A percentile compares a stretch with the other conserved stretches of the same genome.
Conservation (phyloP, 2,329 filamentous ascomycete species). For the Aciculosporium take region DNA sequence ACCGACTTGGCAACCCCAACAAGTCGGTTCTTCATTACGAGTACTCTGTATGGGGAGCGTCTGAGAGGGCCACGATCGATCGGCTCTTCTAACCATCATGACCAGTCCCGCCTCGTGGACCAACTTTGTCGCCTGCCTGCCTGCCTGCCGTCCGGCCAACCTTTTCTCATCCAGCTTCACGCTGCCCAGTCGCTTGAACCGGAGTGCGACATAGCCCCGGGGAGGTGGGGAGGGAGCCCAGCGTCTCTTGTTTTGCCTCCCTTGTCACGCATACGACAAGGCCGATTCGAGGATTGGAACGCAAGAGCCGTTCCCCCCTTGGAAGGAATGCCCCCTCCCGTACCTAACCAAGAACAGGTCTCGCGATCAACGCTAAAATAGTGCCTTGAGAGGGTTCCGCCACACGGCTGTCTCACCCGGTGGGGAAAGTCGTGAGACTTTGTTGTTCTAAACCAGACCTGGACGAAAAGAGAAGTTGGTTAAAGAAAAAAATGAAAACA, state of each 20-base stretch:
- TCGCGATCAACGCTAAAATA: constrained; percentile 2
- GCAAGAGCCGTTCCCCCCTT: constrained; percentile 4
- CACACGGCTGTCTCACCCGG: constrained; percentile 7
- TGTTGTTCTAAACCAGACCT: neutral
- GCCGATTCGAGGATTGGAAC: neutral
- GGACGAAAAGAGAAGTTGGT: neutral
- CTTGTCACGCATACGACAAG: neutral
- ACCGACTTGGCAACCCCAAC: too few relatives aligned
- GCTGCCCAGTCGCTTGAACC: neutral
- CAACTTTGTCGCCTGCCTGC: constrained; percentile 1
- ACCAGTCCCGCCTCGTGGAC: neutral
- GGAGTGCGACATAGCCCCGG: neutral
- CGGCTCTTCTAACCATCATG: neutral
- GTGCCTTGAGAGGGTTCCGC: constrained; percentile 4
- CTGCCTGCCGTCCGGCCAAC: neutral
- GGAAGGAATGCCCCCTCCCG: constrained; percentile 6
- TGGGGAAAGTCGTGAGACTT: constrained; percentile 1
- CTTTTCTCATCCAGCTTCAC: neutral
- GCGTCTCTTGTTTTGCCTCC: neutral
- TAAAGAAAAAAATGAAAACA: too few relatives aligned
- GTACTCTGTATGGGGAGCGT: neutral
- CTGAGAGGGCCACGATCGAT: too few relatives aligned
- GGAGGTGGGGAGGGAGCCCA: too few relatives aligned
- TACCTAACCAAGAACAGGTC: constrained; percentile 3
- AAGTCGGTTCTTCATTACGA: too few relatives aligned